Percentiles rank a stretch among this genome's conserved stretches.
These are phyloP conservation scores for Cladophialophora psammophila DNA, from an alignment of 2,329 filamentous ascomycete species.

Conservation along the genomic window DNA sequence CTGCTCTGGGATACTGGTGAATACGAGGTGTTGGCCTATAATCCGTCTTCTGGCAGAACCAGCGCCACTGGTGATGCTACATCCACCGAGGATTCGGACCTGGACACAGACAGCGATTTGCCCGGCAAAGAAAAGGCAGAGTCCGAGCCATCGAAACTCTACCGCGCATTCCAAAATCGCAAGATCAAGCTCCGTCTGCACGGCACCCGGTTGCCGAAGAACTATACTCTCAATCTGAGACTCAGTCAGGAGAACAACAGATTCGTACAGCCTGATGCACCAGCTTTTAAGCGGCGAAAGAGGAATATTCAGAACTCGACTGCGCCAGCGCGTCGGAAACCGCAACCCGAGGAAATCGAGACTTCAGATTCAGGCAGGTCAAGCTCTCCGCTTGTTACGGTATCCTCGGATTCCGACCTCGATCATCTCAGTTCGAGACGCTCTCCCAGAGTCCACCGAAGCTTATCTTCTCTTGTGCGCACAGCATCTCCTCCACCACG, in stretches of 20 bases:
- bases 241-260: slow-evolving; percentile 57
- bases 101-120: slow-evolving; percentile 40
- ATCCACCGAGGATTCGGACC: slow-evolving; percentile 24
- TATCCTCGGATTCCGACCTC: not conserved
- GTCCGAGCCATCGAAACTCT: slow-evolving; percentile 55
- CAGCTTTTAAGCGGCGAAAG: slow-evolving; percentile 38
- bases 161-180: slow-evolving; percentile 59
- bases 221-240: slow-evolving; percentile 63
- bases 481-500: slow-evolving; percentile 35
- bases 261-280: slow-evolving; percentile 42
- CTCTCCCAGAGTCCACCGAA: slow-evolving; percentile 18
- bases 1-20: slow-evolving; percentile 70
- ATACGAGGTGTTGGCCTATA: slow-evolving; percentile 61
- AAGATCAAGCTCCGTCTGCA: slow-evolving; percentile 66
- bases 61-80: slow-evolving; percentile 28
- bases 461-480: slow-evolving; percentile 34
- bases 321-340: slow-evolving; percentile 6
- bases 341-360: not conserved
- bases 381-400: not conserved
- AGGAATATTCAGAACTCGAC: slow-evolving; percentile 39
- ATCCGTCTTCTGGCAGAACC: slow-evolving; percentile 39
- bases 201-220: slow-evolving; percentile 60
- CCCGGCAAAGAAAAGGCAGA: slow-evolving; percentile 15
- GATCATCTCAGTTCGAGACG: slow-evolving; percentile 6
- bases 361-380: slow-evolving; percentile 23